phyloP scores from a whole-genome alignment of 371 early-diverging fungal genomes.

The Mortierella sp. region DNA sequence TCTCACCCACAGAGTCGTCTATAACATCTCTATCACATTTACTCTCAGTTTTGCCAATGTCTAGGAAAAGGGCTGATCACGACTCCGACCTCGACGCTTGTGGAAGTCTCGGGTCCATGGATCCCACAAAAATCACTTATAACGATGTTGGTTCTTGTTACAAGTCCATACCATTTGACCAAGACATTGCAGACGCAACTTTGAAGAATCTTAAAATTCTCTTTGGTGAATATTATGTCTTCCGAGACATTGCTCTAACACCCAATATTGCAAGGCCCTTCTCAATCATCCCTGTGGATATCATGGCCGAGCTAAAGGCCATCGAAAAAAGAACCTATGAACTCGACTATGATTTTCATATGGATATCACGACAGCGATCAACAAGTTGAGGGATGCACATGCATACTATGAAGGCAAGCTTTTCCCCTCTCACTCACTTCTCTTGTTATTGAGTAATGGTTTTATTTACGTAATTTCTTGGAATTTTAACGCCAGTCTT shows the following conservation, averaged over 20 bases:
- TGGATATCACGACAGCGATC: background rate
- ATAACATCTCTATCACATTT: too few species aligned
- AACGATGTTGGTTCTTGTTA: conserved; percentile 24
- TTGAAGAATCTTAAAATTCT: conserved; percentile 7
- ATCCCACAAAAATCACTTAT: conserved; percentile 14
- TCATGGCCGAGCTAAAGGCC: conserved; percentile 3
- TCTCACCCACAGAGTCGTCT: too few species aligned
- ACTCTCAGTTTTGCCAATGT: background rate
- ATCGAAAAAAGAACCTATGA: conserved; percentile 18
- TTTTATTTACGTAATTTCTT: too few species aligned
- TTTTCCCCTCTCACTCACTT: background rate
- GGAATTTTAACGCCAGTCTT: background rate
- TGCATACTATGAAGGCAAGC: conserved; percentile 26
- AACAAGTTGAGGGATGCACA: conserved; percentile 25
- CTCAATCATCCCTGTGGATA: conserved; percentile 23
- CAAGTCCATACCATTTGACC: conserved; percentile 20
- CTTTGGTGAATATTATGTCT: conserved; percentile 29
- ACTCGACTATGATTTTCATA: conserved; percentile 32
- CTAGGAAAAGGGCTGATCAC: too few species aligned
- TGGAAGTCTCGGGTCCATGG: conserved; percentile 6
- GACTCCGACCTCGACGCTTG: conserved; percentile 16
- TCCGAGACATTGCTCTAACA: conserved; percentile 28
- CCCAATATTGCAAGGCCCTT: conserved; percentile 21
- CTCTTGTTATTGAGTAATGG: background rate
- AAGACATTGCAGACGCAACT: conserved; percentile 4